A percentile compares a stretch with the other conserved stretches of the same genome.
phyloP scores from a whole-genome alignment of 2,329 filamentous ascomycete species.

The Claviceps humidiphila region DNA sequence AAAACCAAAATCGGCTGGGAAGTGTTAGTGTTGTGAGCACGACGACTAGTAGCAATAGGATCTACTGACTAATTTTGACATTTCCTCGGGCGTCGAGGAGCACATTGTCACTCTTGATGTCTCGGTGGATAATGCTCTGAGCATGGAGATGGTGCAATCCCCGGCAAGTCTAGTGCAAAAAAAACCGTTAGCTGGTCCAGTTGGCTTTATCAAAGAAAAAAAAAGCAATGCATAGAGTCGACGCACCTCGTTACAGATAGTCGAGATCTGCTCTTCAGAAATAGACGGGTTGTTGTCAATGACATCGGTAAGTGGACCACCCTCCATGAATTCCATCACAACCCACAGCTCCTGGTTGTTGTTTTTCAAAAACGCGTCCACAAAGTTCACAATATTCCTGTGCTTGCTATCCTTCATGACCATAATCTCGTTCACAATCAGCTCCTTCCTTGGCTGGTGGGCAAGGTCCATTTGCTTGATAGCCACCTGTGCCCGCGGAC shows the following conservation, averaged over 20 bases:
- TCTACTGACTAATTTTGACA: conserved; percentile 83
- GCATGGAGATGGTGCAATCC: conserved; percentile 88
- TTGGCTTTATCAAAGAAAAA: neutral
- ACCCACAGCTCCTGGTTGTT: conserved; percentile 96
- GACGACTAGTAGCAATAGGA: neutral
- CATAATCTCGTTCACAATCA: conserved; percentile 99
- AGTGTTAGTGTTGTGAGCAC: conserved; percentile 18
- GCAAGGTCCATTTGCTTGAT: conserved; percentile 99
- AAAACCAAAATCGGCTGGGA: conserved; percentile 92
- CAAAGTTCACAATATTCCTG: conserved; percentile 96
- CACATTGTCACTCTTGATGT: conserved; percentile 99
- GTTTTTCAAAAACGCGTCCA: conserved; percentile 92
- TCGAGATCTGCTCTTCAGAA: conserved; percentile 92
- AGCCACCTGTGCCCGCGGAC: conserved; percentile 75
- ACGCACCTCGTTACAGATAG: conserved; percentile 86
- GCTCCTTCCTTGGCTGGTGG: conserved; percentile 90
- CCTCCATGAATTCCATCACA: conserved; percentile 99
- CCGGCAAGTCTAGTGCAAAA: conserved; percentile 63
- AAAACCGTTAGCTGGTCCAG: neutral
- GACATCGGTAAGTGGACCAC: conserved; percentile 90
- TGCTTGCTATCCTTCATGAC: conserved; percentile 99
- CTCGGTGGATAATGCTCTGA: conserved; percentile 95
- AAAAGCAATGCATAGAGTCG: conserved; percentile 17
- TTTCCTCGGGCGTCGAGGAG: conserved; percentile 86
- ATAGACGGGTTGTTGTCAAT: conserved; percentile 96